Evolutionary conservation across 352 stramenopile genomes (phyloP).

Genomic region (Phytopythium aichiense): DNA sequence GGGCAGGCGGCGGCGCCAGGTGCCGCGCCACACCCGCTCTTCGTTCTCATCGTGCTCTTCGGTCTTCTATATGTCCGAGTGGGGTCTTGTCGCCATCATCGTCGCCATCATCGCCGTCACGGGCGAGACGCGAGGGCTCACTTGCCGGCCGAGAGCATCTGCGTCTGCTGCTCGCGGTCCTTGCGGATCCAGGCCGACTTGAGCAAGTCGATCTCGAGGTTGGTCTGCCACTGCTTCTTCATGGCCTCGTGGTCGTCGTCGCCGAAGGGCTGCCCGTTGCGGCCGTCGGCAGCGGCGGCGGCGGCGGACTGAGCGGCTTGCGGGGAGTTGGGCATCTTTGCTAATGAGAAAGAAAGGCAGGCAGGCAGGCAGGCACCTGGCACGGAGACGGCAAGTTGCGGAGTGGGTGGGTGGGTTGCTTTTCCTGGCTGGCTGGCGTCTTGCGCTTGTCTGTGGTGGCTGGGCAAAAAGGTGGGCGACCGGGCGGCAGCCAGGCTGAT

Average conservation of each 20-base stretch:
- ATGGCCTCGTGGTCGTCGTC: constrained; percentile 7
- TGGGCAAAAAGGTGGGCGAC: not conserved
- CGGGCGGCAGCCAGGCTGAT: constrained; percentile 2
- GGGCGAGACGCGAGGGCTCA: not conserved
- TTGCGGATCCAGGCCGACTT: constrained; percentile 62
- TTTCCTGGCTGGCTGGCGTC: not conserved
- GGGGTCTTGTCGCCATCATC: not conserved
- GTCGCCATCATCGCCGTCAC: not conserved
- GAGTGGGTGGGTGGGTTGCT: not conserved
- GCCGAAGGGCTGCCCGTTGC: not conserved
- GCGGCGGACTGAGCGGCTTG: constrained; percentile 5
- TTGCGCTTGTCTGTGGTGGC: too few species aligned
- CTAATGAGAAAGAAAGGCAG: not conserved
- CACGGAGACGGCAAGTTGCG: not conserved
- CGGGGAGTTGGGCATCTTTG: constrained; percentile 9
- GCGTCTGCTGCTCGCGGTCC: constrained; percentile 29
- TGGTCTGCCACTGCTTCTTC: constrained; percentile 56
- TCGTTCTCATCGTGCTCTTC: not conserved
- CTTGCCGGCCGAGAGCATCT: constrained; percentile 9
- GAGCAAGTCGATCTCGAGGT: constrained; percentile 60
- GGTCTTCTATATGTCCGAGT: not conserved
- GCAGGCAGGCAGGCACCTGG: not conserved
- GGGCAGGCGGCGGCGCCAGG: not conserved
- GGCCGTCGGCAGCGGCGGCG: not conserved
- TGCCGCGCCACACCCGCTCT: not conserved